Conservation (phyloP, 805 yeast genomes). For the Metschnikowia hibisci region DNA sequence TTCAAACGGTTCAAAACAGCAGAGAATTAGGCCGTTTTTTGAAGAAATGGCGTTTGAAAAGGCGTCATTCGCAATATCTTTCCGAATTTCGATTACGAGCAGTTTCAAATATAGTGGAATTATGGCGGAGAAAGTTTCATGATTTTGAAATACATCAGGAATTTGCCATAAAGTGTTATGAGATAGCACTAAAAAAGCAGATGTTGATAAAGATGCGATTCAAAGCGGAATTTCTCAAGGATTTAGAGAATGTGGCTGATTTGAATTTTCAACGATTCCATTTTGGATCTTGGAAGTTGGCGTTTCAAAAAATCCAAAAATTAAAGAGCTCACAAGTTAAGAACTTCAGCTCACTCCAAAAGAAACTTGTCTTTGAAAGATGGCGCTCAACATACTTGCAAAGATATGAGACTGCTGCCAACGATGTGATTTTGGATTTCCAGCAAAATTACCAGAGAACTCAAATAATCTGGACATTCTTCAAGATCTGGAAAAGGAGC, state of each 20-base stretch:
- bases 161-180: background rate
- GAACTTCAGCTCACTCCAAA: background rate
- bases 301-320: background rate
- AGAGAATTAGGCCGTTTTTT: background rate
- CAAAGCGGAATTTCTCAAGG: constrained; percentile 1
- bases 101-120: background rate
- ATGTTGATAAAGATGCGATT: background rate
- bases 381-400: constrained; percentile 25
- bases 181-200: background rate
- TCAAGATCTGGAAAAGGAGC: constrained; percentile 9
- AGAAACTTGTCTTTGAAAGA: constrained; percentile 5
- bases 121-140: background rate
- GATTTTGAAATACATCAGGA: background rate
- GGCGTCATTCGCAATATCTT: background rate
- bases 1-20: background rate
- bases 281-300: constrained; percentile 10
- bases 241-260: constrained; percentile 17
- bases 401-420: constrained; percentile 21
- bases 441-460: constrained; percentile 9
- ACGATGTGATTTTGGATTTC: constrained; percentile 19
- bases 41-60: background rate
- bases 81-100: background rate
- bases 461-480: constrained; percentile 1
- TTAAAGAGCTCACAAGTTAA: background rate
- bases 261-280: constrained; percentile 21